Evolutionary conservation across 2,329 filamentous ascomycete genomes (phyloP).

Genomic region (Sordariomycetes sp.): DNA sequence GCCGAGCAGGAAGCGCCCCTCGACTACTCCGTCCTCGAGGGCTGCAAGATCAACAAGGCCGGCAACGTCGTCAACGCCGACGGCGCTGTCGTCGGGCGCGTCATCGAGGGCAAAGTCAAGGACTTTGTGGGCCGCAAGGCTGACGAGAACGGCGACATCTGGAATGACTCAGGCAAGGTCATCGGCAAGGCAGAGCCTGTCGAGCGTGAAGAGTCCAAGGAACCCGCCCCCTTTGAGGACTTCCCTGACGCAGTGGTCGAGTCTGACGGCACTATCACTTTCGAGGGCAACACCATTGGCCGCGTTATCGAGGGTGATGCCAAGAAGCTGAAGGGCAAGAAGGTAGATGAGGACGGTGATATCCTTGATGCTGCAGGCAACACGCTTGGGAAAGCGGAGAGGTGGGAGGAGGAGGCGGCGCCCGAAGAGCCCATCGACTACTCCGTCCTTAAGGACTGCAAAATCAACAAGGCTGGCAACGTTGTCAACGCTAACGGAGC

Average conservation of each 20-base stretch:
- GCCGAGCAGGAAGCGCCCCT: conserved; percentile 13
- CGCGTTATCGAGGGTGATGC: conserved; percentile 53
- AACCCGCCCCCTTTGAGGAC: conserved; percentile 44
- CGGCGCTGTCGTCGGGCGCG: conserved; percentile 45
- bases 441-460: conserved; percentile 38
- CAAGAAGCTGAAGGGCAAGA: conserved; percentile 52
- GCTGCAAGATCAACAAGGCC: conserved; percentile 46
- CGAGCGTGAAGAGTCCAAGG: conserved; percentile 29
- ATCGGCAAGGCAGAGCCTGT: conserved; percentile 58
- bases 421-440: too few relatives aligned
- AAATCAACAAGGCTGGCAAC: conserved; percentile 49
- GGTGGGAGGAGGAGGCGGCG: conserved; percentile 50
- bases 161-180: conserved; percentile 58
- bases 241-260: conserved; percentile 45
- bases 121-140: conserved; percentile 53
- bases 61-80: conserved; percentile 46
- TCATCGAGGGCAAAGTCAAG: conserved; percentile 53
- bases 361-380: conserved; percentile 59
- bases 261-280: conserved; percentile 41
- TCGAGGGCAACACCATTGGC: conserved; percentile 44
- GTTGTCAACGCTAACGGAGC: conserved; percentile 42
- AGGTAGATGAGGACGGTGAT: conserved; percentile 59
- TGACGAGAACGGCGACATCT: conserved; percentile 59
- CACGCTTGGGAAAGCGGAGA: conserved; percentile 54
- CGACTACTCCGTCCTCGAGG: conserved; percentile 40